Conservation (phyloP, 2,329 filamentous ascomycete species). For the Diplodia seriata region DNA sequence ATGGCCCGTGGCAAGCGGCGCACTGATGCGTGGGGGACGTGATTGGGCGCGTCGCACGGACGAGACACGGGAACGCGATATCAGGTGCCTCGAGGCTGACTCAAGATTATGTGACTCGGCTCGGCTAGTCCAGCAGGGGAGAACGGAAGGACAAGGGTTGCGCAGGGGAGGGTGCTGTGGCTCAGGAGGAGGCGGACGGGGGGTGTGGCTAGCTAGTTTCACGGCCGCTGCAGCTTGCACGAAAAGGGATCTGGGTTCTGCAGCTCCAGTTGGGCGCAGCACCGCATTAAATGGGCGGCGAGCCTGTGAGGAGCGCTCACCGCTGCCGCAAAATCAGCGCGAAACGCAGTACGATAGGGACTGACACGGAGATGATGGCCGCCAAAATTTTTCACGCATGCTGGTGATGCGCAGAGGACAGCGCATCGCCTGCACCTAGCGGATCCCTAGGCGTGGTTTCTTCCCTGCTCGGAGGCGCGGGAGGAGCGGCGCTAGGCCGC, state of each 20-base stretch:
- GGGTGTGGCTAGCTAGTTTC: conserved; percentile 20
- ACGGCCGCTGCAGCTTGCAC: conserved; percentile 17
- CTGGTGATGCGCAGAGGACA: conserved; percentile 28
- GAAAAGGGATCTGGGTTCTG: conserved; percentile 23
- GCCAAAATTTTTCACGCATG: conserved; percentile 30
- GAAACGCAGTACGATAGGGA: conserved; percentile 14
- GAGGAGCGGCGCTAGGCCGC: conserved; percentile 6
- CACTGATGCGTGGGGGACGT: conserved; percentile 33
- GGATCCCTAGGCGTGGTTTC: not conserved
- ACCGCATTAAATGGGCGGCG: conserved; percentile 24
- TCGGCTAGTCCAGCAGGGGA: conserved; percentile 39
- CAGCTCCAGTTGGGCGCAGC: conserved; percentile 16
- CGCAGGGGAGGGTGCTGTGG: conserved; percentile 39
- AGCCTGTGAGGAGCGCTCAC: not conserved
- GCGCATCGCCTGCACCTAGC: conserved; percentile 25
- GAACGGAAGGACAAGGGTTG: conserved; percentile 34
- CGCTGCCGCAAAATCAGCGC: conserved; percentile 15
- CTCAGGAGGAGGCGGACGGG: not conserved
- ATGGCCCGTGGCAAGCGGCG: conserved; percentile 22
- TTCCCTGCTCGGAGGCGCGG: conserved; percentile 10
- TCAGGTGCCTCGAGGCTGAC: conserved; percentile 43
- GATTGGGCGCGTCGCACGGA: conserved; percentile 32
- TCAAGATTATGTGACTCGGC: conserved; percentile 33
- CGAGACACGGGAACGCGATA: conserved; percentile 45
- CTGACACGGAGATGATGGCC: conserved; percentile 29